Conservation (phyloP, 2,329 filamentous ascomycete species). For the Neonectria neomacrospora region DNA sequence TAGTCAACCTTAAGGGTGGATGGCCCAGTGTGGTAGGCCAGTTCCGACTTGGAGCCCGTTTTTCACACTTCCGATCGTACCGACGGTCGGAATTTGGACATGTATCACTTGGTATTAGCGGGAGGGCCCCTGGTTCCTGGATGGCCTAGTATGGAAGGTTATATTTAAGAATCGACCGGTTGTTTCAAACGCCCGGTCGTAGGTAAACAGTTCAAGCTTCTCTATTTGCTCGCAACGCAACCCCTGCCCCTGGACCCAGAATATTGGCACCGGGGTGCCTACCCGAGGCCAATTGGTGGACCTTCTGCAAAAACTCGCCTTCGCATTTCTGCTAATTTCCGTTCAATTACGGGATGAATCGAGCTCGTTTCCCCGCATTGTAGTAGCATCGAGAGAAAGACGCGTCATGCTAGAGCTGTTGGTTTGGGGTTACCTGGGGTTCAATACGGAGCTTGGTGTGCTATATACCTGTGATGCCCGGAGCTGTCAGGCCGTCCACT, state of each 20-base stretch:
- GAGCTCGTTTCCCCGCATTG: background rate
- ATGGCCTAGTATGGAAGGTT: background rate
- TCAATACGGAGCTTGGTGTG: background rate
- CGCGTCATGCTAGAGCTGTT: background rate
- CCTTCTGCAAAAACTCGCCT: background rate
- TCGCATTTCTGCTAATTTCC: background rate
- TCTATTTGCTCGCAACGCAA: background rate
- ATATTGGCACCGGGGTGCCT: background rate
- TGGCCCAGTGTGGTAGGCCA: background rate
- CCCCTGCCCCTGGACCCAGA: background rate
- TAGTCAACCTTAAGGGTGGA: background rate
- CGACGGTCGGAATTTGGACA: background rate
- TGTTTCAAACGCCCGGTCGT: background rate
- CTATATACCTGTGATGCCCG: background rate
- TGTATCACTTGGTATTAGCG: background rate
- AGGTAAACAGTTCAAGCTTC: conserved; percentile 1
- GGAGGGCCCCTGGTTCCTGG: background rate
- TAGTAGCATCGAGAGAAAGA: background rate
- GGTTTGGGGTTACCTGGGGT: background rate
- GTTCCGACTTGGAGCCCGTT: background rate
- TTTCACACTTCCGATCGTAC: conserved; percentile 1
- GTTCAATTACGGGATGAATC: background rate
- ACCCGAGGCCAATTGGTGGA: conserved; percentile 2
- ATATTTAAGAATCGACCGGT: background rate
- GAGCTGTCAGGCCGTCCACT: background rate